Evolutionary conservation across 2,329 filamentous ascomycete genomes (phyloP).

Genomic region (Colletotrichum navitas): DNA sequence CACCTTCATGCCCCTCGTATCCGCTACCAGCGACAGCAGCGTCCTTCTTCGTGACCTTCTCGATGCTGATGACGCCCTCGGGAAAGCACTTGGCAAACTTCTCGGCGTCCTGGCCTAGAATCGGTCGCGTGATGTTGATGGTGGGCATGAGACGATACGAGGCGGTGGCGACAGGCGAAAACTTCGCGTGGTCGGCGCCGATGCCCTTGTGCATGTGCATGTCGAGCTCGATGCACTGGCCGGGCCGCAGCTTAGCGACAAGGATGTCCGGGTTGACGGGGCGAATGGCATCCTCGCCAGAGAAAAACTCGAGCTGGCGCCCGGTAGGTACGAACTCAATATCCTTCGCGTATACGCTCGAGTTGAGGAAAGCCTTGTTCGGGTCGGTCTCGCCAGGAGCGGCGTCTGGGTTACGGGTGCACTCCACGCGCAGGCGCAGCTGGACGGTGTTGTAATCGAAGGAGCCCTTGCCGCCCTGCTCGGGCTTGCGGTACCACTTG

Average conservation of each 20-base stretch:
- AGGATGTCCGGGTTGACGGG: slow-evolving; percentile 93
- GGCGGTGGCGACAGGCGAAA: slow-evolving; percentile 94
- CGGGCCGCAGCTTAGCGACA: slow-evolving; percentile 92
- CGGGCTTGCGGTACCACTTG: slow-evolving; percentile 82
- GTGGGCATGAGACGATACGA: slow-evolving; percentile 91
- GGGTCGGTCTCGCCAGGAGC: slow-evolving; percentile 82
- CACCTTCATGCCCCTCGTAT: slow-evolving; percentile 81
- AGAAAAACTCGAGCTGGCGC: slow-evolving; percentile 75
- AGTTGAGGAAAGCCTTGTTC: slow-evolving; percentile 85
- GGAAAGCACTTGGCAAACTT: slow-evolving; percentile 95
- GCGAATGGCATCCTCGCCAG: slow-evolving; percentile 74
- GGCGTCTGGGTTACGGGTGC: slow-evolving; percentile 82
- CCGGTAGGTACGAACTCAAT: slow-evolving; percentile 83
- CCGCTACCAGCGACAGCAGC: slow-evolving; percentile 69
- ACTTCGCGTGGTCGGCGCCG: slow-evolving; percentile 95
- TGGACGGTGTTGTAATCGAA: slow-evolving; percentile 90
- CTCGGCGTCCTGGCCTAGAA: slow-evolving; percentile 85
- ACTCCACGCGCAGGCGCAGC: slow-evolving; percentile 81
- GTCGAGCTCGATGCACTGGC: slow-evolving; percentile 86
- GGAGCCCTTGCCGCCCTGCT: slow-evolving; percentile 71
- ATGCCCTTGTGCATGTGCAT: slow-evolving; percentile 97
- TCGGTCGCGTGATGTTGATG: slow-evolving; percentile 86
- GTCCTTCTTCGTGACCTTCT: slow-evolving; percentile 77
- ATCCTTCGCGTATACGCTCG: slow-evolving; percentile 84
- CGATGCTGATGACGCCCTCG: slow-evolving; percentile 84